These are phyloP conservation scores for Tuber magnatum DNA, from an alignment of 495 filamentous ascomycete species.

Conservation along the genomic window DNA sequence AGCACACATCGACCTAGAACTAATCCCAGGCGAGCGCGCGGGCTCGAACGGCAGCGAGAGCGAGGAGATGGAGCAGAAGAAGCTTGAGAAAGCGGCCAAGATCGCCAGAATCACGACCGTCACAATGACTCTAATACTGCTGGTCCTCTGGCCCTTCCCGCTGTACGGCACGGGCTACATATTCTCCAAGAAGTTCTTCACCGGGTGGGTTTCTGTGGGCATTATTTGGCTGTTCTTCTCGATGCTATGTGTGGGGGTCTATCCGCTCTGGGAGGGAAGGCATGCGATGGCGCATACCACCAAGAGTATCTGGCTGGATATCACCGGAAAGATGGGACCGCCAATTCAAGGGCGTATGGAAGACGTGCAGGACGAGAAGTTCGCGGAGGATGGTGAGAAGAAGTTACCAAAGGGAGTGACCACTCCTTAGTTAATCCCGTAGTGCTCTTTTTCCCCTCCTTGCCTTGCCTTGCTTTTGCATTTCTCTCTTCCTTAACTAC, in stretches of 20 bases:
- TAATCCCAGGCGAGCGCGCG: slow-evolving; percentile 53
- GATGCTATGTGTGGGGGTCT: slow-evolving; percentile 64
- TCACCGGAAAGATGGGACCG: slow-evolving; percentile 53
- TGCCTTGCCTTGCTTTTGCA: background rate
- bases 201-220: slow-evolving; percentile 80
- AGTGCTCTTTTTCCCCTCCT: background rate
- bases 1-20: slow-evolving; percentile 65
- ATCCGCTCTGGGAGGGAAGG: slow-evolving; percentile 75
- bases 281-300: slow-evolving; percentile 58
- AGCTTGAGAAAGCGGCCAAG: slow-evolving; percentile 63
- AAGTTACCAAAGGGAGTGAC: background rate
- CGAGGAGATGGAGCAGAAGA: slow-evolving; percentile 57
- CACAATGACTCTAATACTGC: slow-evolving; percentile 64
- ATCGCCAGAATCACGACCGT: slow-evolving; percentile 74
- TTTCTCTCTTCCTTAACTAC: background rate
- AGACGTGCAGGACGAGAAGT: slow-evolving; percentile 3
- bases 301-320: slow-evolving; percentile 60
- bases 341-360: slow-evolving; percentile 34
- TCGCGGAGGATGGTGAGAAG: slow-evolving; percentile 9
- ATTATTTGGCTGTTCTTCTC: slow-evolving; percentile 83
- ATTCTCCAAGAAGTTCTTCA: slow-evolving; percentile 86
- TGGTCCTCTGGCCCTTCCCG: slow-evolving; percentile 92
- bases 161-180: slow-evolving; percentile 84
- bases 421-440: background rate
- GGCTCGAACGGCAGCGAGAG: slow-evolving; percentile 40